A percentile compares a stretch with the other conserved stretches of the same genome.
These are phyloP conservation scores for Coelastrella sp. DNA, from an alignment of 139 green algal species.

Conservation along the genomic window DNA sequence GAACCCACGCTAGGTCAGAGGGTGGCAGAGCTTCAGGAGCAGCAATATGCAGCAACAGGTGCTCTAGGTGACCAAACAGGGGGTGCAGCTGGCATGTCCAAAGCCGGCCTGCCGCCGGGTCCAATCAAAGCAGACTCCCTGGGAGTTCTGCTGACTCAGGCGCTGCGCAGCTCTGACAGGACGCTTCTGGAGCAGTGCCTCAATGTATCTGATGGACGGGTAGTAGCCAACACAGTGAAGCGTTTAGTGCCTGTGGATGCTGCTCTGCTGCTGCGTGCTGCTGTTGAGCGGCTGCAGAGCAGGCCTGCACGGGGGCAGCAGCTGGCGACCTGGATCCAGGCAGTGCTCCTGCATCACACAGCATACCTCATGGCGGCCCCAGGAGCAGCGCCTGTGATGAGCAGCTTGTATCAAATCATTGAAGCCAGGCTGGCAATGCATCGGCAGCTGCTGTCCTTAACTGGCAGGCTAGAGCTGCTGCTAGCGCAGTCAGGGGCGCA, in stretches of 20 bases:
- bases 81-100: conserved; percentile 4
- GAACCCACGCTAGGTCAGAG: conserved; percentile 59
- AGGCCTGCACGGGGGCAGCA: conserved; percentile 63
- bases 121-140: conserved; percentile 74
- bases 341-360: conserved; percentile 76
- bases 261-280: conserved; percentile 64
- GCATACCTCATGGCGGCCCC: conserved; percentile 78
- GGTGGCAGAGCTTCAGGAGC: conserved; percentile 60
- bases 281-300: conserved; percentile 70
- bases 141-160: conserved; percentile 78
- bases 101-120: conserved; percentile 20
- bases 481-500: conserved; percentile 46
- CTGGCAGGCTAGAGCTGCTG: conserved; percentile 70
- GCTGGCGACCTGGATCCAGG: conserved; percentile 77
- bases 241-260: conserved; percentile 70
- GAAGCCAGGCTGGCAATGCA: conserved; percentile 65
- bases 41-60: conserved; percentile 6
- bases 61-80: neutral
- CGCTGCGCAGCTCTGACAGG: conserved; percentile 67
- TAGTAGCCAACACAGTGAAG: conserved; percentile 75
- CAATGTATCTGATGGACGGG: conserved; percentile 45
- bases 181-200: conserved; percentile 76
- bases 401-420: conserved; percentile 47
- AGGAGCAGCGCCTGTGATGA: conserved; percentile 51
- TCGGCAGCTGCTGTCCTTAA: conserved; percentile 59